phyloP scores from a whole-genome alignment of 257 asterid genomes.

The Fraxinus anomala region DNA sequence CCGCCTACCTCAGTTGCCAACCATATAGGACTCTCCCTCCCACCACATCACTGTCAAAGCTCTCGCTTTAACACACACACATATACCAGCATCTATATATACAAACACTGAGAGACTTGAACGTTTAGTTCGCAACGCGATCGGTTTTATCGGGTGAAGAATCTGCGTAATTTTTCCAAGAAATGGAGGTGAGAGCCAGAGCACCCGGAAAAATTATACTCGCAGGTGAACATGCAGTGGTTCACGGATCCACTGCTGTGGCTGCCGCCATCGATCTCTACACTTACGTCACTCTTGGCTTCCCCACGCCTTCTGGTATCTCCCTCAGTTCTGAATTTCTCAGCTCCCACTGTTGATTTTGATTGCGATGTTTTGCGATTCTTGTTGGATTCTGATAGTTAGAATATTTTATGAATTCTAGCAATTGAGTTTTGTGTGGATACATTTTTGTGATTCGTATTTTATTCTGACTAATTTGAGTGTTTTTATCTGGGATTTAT shows the following conservation, averaged over 20 bases:
- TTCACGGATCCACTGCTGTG: conserved; percentile 95
- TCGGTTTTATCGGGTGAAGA: neutral
- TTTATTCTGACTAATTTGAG: conserved; percentile 13
- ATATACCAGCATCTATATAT: neutral
- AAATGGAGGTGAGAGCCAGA: conserved; percentile 94
- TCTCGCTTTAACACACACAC: neutral
- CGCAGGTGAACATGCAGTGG: conserved; percentile 98
- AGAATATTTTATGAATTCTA: neutral
- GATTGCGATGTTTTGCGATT: neutral
- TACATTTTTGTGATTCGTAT: neutral
- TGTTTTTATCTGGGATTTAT: neutral
- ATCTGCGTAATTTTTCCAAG: neutral
- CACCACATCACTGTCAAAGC: neutral
- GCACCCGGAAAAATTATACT: conserved; percentile 97
- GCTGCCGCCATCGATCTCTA: conserved; percentile 97
- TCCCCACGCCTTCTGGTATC: conserved; percentile 80
- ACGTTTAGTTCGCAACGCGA: neutral
- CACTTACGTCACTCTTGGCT: conserved; percentile 80
- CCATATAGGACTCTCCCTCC: neutral
- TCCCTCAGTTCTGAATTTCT: neutral
- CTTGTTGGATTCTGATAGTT: neutral
- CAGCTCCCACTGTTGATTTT: neutral
- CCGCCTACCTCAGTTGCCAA: neutral
- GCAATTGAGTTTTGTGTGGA: neutral
- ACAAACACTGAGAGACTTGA: neutral